Evolutionary conservation across 2,329 filamentous ascomycete species (phyloP).

Genomic region (Celoporthe dispersa): DNA sequence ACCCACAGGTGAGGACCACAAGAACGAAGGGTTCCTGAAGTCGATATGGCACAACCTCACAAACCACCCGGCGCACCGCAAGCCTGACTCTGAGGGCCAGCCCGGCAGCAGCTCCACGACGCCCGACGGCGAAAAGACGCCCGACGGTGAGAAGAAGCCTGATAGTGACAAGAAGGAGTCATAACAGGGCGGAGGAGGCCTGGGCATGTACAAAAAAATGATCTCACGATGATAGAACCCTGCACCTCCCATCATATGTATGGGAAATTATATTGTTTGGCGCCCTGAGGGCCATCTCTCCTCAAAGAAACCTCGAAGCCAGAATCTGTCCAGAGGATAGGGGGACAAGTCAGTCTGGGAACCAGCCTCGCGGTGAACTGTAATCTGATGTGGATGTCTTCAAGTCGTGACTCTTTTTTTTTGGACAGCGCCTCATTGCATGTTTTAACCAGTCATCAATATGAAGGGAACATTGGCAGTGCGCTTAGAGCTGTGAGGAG

Average conservation of each 20-base stretch:
- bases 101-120: conserved; percentile 22
- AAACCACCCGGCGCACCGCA: conserved; percentile 67
- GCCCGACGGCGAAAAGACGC: conserved; percentile 27
- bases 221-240: conserved; percentile 8
- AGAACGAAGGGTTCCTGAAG: conserved; percentile 89
- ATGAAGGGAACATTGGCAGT: too few relatives aligned
- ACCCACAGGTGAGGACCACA: conserved; percentile 55
- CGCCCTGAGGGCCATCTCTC: conserved; percentile 9
- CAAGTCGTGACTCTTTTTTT: too few relatives aligned
- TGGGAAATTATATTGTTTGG: not conserved
- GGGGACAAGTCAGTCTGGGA: not conserved
- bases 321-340: not conserved
- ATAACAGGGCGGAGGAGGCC: not conserved
- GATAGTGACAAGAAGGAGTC: conserved; percentile 31
- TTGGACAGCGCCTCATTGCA: too few relatives aligned
- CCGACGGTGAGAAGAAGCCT: conserved; percentile 31
- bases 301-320: conserved; percentile 4
- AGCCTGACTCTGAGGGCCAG: conserved; percentile 36
- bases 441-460: too few relatives aligned
- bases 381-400: not conserved
- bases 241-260: conserved; percentile 5
- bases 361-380: not conserved
- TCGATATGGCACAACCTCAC: conserved; percentile 91
- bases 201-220: conserved; percentile 9
- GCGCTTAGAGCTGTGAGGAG: too few relatives aligned